Conservation (phyloP, 192 early-diverging fungal genomes). For the Obelidium mucronatum region DNA sequence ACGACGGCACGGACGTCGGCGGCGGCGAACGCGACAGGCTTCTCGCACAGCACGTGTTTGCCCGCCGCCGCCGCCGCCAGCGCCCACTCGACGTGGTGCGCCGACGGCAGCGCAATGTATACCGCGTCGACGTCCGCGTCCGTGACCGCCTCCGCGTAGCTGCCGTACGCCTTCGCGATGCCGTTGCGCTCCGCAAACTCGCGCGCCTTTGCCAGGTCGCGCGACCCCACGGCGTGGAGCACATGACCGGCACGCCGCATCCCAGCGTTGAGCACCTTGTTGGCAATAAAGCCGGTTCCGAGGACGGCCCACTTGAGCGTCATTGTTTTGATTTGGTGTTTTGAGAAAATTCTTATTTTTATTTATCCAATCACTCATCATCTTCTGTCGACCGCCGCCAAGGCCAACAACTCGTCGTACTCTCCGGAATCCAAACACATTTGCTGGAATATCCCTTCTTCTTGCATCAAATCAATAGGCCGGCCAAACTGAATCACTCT, state of each 20-base stretch:
- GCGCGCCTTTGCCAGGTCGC: not conserved
- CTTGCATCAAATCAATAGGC: constrained; percentile 64
- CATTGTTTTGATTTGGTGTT: no score
- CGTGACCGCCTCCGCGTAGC: constrained; percentile 15
- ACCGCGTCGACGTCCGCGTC: constrained; percentile 34
- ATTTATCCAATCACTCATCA: no score
- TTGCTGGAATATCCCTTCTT: constrained; percentile 43
- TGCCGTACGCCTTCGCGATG: constrained; percentile 25
- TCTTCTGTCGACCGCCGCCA: no score
- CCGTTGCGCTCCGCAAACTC: constrained; percentile 21
- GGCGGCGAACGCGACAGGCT: constrained; percentile 18
- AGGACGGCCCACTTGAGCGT: constrained; percentile 12
- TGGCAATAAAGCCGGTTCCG: constrained; percentile 34
- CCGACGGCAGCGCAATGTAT: constrained; percentile 30
- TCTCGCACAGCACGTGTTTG: constrained; percentile 38
- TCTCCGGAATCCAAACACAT: constrained; percentile 48
- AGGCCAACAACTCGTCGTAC: constrained; percentile 18
- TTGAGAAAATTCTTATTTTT: no score
- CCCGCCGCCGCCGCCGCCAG: constrained; percentile 4
- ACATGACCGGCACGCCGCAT: constrained; percentile 19
- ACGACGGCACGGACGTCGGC: constrained; percentile 10
- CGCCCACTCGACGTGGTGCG: not conserved
- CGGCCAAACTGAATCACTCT: constrained; percentile 70
- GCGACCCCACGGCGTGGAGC: constrained; percentile 26
- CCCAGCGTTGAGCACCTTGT: constrained; percentile 32